Base-by-base conservation (phyloP, 2,329 filamentous ascomycete genomes). In the Aphanoascus verrucosus region DNA sequence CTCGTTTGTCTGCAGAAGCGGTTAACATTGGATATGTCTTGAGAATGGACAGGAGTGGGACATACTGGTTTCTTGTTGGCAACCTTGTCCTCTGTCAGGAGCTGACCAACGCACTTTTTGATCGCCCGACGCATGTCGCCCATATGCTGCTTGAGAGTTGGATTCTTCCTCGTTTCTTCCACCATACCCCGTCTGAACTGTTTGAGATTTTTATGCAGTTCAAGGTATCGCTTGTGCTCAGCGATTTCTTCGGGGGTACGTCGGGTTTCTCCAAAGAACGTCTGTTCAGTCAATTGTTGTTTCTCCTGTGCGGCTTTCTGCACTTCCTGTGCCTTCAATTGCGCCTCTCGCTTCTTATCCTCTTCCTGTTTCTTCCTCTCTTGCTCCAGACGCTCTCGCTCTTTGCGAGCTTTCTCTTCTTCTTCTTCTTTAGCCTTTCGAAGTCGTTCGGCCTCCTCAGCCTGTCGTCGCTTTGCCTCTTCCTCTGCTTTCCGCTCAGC, bases 71-170 rank as follows among this genome's bases (percentile, higher is more conserved):
- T 63, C 49, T 70, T 76, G 61, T 88, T 88, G 19, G 76, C 77
- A 9, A 77, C 78, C 60, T 79, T 83, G 54, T 79, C 83, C 38
- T 77, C 77, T 1, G 82, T 84, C 28, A 71, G 58, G 31, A 89
- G 70, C 64, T 93, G 86, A 5, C 88, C 87, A 52, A 91, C 77
- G 15, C 78, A 82, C 61, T 84, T 85, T 38, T 79, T 78, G 51
- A 93, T 82, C 41, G 83, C 78, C 55, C 87, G 76, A 40, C 87
- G 78, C 74, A 86, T 81, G 52, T 88, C 80, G 34, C 86, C 84
- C 64, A 88, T 77, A 35, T 79, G 77, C 49, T 76, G 74, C 66
- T 87, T 88, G 28, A 89, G 69, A 1, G 63, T 68, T 58, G 66
- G 61, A 66, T 83, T 79, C 19, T 73, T 70, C 61, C 81, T 80